These are phyloP conservation scores for Vicia faba DNA, from an alignment of 306 rosid species.

Conservation along the genomic window DNA sequence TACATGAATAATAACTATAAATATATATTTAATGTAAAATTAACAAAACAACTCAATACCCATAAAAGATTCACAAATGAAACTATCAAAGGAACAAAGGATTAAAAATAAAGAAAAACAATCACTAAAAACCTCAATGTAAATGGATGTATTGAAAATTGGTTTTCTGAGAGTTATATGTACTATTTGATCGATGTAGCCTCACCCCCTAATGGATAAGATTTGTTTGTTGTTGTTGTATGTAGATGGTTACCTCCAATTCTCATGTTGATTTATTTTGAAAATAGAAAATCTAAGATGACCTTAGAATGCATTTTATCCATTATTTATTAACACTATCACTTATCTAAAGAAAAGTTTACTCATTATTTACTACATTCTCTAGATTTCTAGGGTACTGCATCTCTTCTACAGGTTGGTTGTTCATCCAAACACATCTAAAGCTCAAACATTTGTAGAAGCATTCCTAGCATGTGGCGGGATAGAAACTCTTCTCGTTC, in stretches of 20 bases:
- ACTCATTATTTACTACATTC: constrained; percentile 40
- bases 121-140: not conserved
- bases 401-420: constrained; percentile 90
- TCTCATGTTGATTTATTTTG: constrained; percentile 27
- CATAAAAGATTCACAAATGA: too few species aligned
- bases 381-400: constrained; percentile 90
- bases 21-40: too few species aligned
- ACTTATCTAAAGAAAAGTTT: constrained; percentile 30
- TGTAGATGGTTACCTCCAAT: constrained; percentile 17
- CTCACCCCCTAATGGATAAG: not conserved
- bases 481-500: constrained; percentile 89
- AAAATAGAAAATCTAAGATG: constrained; percentile 31
- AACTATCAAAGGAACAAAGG: too few species aligned
- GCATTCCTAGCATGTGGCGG: constrained; percentile 90
- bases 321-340: constrained; percentile 10
- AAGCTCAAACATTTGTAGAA: constrained; percentile 86
- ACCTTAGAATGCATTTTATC: constrained; percentile 20
- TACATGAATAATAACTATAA: too few species aligned
- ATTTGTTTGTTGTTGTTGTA: not conserved
- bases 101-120: too few species aligned
- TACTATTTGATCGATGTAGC: constrained; percentile 2
- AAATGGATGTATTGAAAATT: constrained; percentile 3
- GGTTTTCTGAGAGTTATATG: not conserved
- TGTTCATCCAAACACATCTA: constrained; percentile 82
- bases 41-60: too few species aligned